phyloP scores from a whole-genome alignment of 2,329 filamentous ascomycete species.

The Colletotrichum godetiae region DNA sequence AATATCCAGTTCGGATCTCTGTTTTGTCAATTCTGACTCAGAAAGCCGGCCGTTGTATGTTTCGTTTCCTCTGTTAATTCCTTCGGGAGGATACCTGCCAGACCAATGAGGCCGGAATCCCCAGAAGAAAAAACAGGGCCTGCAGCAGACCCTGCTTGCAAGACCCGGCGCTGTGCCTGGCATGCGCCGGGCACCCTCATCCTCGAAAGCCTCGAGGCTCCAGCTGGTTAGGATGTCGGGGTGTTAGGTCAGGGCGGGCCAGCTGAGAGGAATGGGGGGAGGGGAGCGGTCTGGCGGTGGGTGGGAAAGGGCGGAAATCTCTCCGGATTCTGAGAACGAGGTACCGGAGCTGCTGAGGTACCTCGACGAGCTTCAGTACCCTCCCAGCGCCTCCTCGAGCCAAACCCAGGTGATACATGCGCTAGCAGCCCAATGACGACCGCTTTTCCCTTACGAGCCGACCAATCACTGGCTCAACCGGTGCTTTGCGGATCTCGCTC shows the following conservation, averaged over 20 bases:
- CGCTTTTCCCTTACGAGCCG: not conserved
- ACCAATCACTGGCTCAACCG: conserved; percentile 2
- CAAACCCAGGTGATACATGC: not conserved
- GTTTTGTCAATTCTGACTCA: conserved; percentile 34
- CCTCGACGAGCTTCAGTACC: not conserved
- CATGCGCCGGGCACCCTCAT: not conserved
- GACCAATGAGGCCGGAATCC: not conserved
- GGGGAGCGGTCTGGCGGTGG: conserved; percentile 15
- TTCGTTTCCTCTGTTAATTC: conserved; percentile 21
- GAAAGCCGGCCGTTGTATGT: conserved; percentile 21
- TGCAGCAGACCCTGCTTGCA: conserved; percentile 8
- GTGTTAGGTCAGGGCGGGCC: not conserved
- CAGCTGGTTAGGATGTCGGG: not conserved
- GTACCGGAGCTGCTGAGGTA: conserved; percentile 8
- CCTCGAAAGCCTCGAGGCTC: not conserved
- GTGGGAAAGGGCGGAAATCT: not conserved
- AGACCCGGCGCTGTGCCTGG: conserved; percentile 9
- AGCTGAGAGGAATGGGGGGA: not conserved
- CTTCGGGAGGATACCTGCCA: conserved; percentile 2
- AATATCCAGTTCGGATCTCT: conserved; percentile 21
- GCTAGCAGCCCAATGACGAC: conserved; percentile 5
- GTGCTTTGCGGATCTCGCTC: conserved; percentile 14
- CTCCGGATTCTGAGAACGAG: not conserved
- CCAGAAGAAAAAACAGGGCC: conserved; percentile 12
- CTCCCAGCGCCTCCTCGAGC: not conserved